Evolutionary conservation across 169 alveolate species (phyloP), one percentile per base, ranked within the genome.

Genomic region (Plasmodium gonderi): DNA sequence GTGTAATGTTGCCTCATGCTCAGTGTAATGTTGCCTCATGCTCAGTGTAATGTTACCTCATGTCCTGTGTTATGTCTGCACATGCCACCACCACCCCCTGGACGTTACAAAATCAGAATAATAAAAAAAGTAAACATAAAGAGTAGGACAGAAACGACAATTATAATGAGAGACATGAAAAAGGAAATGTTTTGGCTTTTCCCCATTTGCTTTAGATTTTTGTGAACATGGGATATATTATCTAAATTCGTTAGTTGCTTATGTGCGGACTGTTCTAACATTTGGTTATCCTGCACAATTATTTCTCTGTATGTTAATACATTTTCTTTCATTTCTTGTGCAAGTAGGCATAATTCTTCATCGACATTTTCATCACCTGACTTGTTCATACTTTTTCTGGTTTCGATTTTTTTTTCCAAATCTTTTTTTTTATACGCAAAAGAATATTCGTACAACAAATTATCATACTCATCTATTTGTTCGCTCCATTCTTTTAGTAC

Each of bases 261-360:
- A 14, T 36, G 38, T 29, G 78, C 87, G 11, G 92, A 69, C 67
- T 74, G 29, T 26, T 85, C 92, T 40, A 85, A 77, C 23, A 76
- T 54, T 44, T 14, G 23, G 31, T 85, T 72, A 31, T 85, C 92
- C 12, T 85, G 76, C 26, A 17, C 44, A 33, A 85, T 49, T 29
- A 85, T 85, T 1, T 85, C 74, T 54, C 85, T 85, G 20, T 74
- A 85, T 7, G 92, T 75, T 60, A 85, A 74, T 5, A 75, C 92
- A 77, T 85, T 85, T 85, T 85, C 92, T 74, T 85, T 85, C 92
- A 85, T 85, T 74, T 85, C 92, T 65, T 85, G 92, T 17, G 92
- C 92, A 11, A 85, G 69, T 38, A 85, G 78, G 47, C 92, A 85
- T 47, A 85, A 85, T 44, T 85, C 92, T 36, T 85, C 92, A 85